Base-by-base conservation (phyloP, 768 basidiomycete genomes). In the Collybia nuda region DNA sequence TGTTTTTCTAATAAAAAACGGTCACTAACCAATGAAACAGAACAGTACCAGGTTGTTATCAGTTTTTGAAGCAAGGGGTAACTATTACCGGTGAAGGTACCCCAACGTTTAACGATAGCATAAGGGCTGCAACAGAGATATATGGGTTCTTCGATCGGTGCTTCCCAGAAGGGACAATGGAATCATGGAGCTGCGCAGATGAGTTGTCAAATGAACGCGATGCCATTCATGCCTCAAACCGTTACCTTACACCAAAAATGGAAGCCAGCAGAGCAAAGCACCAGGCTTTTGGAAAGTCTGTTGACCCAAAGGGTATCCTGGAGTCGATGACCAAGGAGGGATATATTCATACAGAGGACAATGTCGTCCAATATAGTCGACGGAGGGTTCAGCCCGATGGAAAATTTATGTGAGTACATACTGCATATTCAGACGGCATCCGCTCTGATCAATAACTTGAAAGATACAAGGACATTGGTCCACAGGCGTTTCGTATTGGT, bases 401-500 rank as follows among this genome's bases (percentile, higher is more conserved):
- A 47, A 12, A 40, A 22, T 9, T 23, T 23, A 22, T 37, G 36
- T 14, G 51, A 39, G 22, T 17, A 51, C 24, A 43, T 50, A 22
- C 15, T 23, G 22, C 5, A 29, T 50, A 19, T 29, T 21, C n/a
- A 29, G 21, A 28, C 18, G 29, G 14, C 43, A 39, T 11, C 21
- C 23, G n/a, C 9, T 36, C 35, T 36, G n/a, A 36, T 36, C 35
- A 11, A 11, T 42, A n/a, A 9, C 21, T 9, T 11, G 8, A 23
- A 44, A 41, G 12, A 26, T 44, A 9, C 28, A 22, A 41, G 29
- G n/a, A 17, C 4, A 23, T 40, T 7, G 9, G 29, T 6, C 51
- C 52, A 17, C 47, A 53, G 26, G 36, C 32, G 9, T 56, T 56
- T 41, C 46, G 55, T 14, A 44, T 56, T 17, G 51, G 55, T 11